A percentile compares a stretch with the other conserved stretches of the same genome.
phyloP scores from a whole-genome alignment of 2,329 filamentous ascomycete genomes.

The Verticillium albo-atrum region DNA sequence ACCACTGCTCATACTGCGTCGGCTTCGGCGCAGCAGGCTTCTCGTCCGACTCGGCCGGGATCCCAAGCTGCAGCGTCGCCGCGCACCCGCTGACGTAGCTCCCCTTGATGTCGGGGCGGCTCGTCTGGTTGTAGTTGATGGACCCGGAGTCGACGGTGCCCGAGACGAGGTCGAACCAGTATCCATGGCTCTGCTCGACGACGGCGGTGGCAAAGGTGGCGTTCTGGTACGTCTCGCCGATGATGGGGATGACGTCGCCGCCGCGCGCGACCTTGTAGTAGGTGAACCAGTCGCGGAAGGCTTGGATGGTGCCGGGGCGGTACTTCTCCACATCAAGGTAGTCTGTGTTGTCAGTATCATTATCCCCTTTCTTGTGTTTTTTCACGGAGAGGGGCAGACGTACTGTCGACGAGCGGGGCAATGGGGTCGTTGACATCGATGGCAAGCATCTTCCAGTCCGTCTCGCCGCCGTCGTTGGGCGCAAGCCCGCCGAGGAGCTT shows the following conservation, averaged over 20 bases:
- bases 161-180: constrained; percentile 32
- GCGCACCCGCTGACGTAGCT: constrained; percentile 27
- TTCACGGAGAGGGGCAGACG: neutral
- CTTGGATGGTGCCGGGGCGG: constrained; percentile 27
- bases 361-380: too few relatives aligned
- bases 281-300: constrained; percentile 33
- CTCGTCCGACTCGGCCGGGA: constrained; percentile 23
- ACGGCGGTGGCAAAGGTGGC: constrained; percentile 23
- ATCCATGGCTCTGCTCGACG: constrained; percentile 30
- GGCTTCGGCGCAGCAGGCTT: constrained; percentile 24
- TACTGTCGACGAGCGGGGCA: constrained; percentile 27
- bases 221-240: constrained; percentile 30
- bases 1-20: constrained; percentile 29
- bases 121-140: constrained; percentile 38
- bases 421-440: constrained; percentile 33
- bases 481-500: constrained; percentile 36
- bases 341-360: constrained; percentile 12
- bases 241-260: constrained; percentile 27
- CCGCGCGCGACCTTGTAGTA: constrained; percentile 36
- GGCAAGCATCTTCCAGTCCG: constrained; percentile 35
- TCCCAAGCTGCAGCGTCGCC: constrained; percentile 22
- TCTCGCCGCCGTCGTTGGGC: constrained; percentile 28
- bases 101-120: constrained; percentile 19
- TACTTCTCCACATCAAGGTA: constrained; percentile 32
- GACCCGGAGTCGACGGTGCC: constrained; percentile 29